Conservation (phyloP, 192 early-diverging fungal genomes). For the Linnemannia exigua region DNA sequence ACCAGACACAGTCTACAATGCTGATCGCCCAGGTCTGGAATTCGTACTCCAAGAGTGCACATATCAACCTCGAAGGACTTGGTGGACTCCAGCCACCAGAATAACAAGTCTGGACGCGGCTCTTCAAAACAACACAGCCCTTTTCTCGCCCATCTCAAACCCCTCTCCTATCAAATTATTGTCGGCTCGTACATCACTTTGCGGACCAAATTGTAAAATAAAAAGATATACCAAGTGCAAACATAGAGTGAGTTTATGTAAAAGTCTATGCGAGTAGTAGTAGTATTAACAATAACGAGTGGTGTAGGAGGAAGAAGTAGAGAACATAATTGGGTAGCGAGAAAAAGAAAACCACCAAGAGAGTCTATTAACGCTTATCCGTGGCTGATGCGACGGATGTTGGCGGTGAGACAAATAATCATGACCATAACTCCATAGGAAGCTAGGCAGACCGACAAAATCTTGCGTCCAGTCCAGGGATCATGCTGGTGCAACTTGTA, state of each 20-base stretch:
- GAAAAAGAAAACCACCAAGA: background rate
- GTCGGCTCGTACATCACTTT: background rate
- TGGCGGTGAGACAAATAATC: constrained; percentile 81
- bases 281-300: background rate
- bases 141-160: too few species aligned
- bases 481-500: constrained; percentile 81
- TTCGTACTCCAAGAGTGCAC: constrained; percentile 38
- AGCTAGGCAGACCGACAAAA: constrained; percentile 71
- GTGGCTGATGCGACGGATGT: constrained; percentile 61
- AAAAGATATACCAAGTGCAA: background rate
- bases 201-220: background rate
- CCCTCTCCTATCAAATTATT: background rate
- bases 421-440: constrained; percentile 85
- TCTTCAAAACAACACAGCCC: too few species aligned
- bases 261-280: background rate
- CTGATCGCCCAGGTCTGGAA: constrained; percentile 46
- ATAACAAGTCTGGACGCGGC: background rate
- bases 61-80: constrained; percentile 49
- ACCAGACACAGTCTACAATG: constrained; percentile 37
- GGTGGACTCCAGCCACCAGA: constrained; percentile 46
- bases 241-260: background rate
- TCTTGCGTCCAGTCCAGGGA: constrained; percentile 76
- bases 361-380: constrained; percentile 8
- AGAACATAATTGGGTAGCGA: background rate
- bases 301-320: background rate